Conservation (phyloP, 2,329 filamentous ascomycete species). For the Annulohypoxylon truncatum region DNA sequence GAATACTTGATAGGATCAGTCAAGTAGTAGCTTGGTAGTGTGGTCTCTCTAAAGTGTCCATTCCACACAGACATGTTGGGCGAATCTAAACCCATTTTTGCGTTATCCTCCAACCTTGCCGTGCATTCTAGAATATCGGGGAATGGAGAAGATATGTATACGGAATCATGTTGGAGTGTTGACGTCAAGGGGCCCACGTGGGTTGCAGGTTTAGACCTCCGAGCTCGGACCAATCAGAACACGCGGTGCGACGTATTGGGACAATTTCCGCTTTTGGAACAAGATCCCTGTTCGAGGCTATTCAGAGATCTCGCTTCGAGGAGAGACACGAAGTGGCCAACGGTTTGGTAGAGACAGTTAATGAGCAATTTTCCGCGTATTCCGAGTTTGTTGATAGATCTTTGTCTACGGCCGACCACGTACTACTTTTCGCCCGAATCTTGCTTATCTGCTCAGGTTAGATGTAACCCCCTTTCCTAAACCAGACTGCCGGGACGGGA, state of each 20-base stretch:
- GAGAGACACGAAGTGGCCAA: not conserved
- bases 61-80: not conserved
- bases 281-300: not conserved
- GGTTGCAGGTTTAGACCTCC: not conserved
- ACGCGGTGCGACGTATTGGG: not conserved
- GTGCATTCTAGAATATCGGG: conserved; percentile 20
- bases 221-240: not conserved
- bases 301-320: not conserved
- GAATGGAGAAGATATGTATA: conserved; percentile 14
- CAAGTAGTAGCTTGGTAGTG: not conserved
- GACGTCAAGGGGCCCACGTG: conserved; percentile 35
- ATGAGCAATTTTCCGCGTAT: not conserved
- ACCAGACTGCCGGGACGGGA: not conserved
- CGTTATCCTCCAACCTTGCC: not conserved
- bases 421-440: not conserved
- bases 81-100: not conserved
- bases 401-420: not conserved
- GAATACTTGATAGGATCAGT: not conserved
- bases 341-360: not conserved
- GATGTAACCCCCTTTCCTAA: not conserved
- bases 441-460: not conserved
- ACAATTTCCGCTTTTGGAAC: not conserved
- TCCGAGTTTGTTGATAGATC: not conserved
- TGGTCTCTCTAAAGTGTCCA: not conserved
- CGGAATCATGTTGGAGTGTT: conserved; percentile 21